phyloP scores from a whole-genome alignment of 2,329 filamentous ascomycete genomes.

The Calonectria ilicicola region DNA sequence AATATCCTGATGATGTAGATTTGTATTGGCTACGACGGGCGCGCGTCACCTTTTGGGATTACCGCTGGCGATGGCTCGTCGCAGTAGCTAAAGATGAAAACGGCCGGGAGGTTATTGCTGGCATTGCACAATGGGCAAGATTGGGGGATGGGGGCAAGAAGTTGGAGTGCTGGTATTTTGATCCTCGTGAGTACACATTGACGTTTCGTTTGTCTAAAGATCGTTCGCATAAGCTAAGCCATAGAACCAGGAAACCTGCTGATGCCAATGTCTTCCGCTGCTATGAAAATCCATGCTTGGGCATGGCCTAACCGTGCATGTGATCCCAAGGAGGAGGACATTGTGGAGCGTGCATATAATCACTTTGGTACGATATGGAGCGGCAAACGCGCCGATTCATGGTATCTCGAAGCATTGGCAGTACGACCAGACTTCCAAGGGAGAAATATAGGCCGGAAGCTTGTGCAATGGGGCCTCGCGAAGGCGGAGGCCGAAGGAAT shows the following conservation, averaged over 20 bases:
- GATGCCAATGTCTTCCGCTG: conserved; percentile 27
- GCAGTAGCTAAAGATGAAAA: conserved; percentile 35
- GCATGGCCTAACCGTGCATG: conserved; percentile 25
- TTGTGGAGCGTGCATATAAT: conserved; percentile 31
- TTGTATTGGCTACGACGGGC: conserved; percentile 45
- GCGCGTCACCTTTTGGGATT: conserved; percentile 45
- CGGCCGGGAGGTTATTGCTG: conserved; percentile 25
- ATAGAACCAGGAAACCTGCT: conserved; percentile 28
- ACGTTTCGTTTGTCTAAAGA: accelerated
- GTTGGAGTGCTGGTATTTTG: conserved; percentile 24
- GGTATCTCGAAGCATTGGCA: conserved; percentile 53
- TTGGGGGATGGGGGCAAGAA: conserved; percentile 30
- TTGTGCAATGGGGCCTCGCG: conserved; percentile 57
- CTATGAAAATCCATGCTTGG: conserved; percentile 27
- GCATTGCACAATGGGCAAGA: conserved; percentile 36
- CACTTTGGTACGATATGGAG: conserved; percentile 33
- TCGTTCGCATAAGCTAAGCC: not conserved
- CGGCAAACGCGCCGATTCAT: conserved; percentile 39
- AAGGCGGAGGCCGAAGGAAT: conserved; percentile 50
- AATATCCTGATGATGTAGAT: conserved; percentile 46
- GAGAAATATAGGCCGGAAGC: conserved; percentile 48
- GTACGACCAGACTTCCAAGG: conserved; percentile 54
- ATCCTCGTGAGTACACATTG: conserved; percentile 29
- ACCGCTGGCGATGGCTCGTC: conserved; percentile 42
- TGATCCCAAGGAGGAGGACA: conserved; percentile 26